These are phyloP conservation scores for Meyerozyma smithsonii DNA, from an alignment of 1,139 yeast genomes.

Conservation along the genomic window DNA sequence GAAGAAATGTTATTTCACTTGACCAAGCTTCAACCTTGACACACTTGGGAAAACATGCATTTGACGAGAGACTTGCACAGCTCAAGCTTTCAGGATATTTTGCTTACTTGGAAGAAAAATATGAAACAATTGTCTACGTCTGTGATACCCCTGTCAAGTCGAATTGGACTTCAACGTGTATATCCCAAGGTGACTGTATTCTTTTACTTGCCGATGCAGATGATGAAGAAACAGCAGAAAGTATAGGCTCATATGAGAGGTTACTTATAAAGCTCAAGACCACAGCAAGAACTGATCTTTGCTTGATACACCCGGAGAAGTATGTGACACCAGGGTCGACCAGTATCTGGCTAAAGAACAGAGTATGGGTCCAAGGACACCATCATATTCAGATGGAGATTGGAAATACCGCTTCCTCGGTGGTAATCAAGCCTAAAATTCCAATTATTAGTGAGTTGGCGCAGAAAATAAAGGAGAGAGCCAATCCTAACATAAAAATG, in stretches of 20 bases:
- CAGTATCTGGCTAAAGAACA: slow-evolving; percentile 72
- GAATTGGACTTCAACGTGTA: slow-evolving; percentile 89
- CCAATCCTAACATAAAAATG: slow-evolving; percentile 31
- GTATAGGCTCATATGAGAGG: slow-evolving; percentile 82
- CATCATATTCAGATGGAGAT: slow-evolving; percentile 76
- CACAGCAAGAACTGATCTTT: slow-evolving; percentile 83
- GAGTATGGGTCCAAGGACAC: slow-evolving; percentile 90
- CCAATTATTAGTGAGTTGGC: slow-evolving; percentile 35
- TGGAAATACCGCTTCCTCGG: slow-evolving; percentile 14
- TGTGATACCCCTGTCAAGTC: slow-evolving; percentile 84
- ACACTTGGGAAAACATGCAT: slow-evolving; percentile 88
- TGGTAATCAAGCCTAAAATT: slow-evolving; percentile 16
- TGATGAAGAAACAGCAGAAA: slow-evolving; percentile 56
- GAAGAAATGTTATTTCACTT: slow-evolving; percentile 68
- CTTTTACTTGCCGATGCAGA: slow-evolving; percentile 65
- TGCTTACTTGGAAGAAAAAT: slow-evolving; percentile 85
- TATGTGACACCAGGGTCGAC: slow-evolving; percentile 84
- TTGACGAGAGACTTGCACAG: slow-evolving; percentile 75
- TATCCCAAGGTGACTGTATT: slow-evolving; percentile 92
- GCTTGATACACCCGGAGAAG: slow-evolving; percentile 78
- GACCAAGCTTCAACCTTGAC: slow-evolving; percentile 78
- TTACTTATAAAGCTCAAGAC: slow-evolving; percentile 71
- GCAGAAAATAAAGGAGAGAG: slow-evolving; percentile 27
- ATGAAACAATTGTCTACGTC: slow-evolving; percentile 80
- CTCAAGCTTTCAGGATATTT: slow-evolving; percentile 84